A percentile compares a stretch with the other conserved stretches of the same genome.
These are phyloP conservation scores for Hygrophorus pudorinus DNA, from an alignment of 768 basidiomycete genomes.

Conservation along the genomic window DNA sequence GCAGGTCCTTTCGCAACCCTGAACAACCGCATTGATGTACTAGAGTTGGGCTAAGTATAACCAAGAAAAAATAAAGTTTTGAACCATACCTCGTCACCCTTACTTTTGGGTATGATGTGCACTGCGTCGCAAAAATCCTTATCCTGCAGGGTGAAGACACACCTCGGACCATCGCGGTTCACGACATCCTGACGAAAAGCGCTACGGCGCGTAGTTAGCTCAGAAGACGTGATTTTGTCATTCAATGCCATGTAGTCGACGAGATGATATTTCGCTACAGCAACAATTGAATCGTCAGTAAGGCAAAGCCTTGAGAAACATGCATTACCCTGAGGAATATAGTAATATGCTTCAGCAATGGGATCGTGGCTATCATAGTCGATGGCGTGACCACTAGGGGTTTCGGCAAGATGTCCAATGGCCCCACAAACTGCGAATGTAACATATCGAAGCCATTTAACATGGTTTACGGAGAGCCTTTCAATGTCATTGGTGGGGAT, in stretches of 20 bases:
- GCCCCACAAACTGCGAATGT: conserved; percentile 2
- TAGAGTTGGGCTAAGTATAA: background rate
- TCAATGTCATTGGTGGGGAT: conserved; percentile 2
- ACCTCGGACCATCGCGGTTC: conserved; percentile 4
- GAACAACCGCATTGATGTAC: background rate
- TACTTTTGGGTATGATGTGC: conserved; percentile 7
- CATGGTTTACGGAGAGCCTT: conserved; percentile 1
- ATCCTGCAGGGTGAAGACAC: conserved; percentile 1
- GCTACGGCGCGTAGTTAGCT: conserved; percentile 4
- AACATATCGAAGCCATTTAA: conserved; percentile 2
- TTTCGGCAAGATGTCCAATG: background rate
- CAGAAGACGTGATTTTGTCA: conserved; percentile 3
- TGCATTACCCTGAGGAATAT: conserved; percentile 10
- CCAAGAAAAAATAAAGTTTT: conserved; percentile 4
- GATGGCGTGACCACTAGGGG: conserved; percentile 7
- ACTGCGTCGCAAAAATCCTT: conserved; percentile 1
- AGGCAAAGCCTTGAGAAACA: background rate
- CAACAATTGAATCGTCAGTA: background rate
- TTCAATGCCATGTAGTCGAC: conserved; percentile 8
- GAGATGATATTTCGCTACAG: conserved; percentile 8
- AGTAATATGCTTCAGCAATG: conserved; percentile 8
- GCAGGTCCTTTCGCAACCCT: conserved; percentile 1
- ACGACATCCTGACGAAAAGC: background rate
- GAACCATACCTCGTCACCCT: conserved; percentile 9
- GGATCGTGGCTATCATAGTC: conserved; percentile 7